Conservation (phyloP, 2,329 filamentous ascomycete species). For the Cercospora canescens region DNA sequence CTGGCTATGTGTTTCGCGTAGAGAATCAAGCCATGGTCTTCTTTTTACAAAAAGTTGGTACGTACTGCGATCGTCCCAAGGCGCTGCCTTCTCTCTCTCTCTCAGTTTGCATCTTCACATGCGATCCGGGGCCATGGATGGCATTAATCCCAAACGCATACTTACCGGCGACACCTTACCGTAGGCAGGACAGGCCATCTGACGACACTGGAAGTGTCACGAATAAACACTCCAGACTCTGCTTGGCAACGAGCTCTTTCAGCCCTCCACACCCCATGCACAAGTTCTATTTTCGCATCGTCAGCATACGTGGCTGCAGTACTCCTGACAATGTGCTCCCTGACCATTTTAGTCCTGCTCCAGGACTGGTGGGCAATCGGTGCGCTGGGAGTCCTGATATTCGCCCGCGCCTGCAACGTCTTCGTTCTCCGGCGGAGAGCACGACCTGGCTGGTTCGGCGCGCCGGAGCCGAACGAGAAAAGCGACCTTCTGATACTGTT, state of each 20-base stretch:
- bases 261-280: neutral
- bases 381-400: slow-evolving; percentile 52
- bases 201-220: slow-evolving; percentile 28
- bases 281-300: neutral
- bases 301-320: slow-evolving; percentile 15
- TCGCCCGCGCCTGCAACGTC: slow-evolving; percentile 58
- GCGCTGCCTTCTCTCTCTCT: neutral
- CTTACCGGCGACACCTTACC: neutral
- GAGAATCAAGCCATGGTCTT: slow-evolving; percentile 56
- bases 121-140: neutral
- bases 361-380: slow-evolving; percentile 48
- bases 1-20: slow-evolving; percentile 45
- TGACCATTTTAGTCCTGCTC: slow-evolving; percentile 11
- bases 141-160: neutral
- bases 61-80: neutral
- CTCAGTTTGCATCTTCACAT: too few relatives aligned
- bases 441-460: slow-evolving; percentile 33
- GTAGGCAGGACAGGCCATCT: slow-evolving; percentile 27
- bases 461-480: slow-evolving; percentile 35
- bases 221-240: neutral
- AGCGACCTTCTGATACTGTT: slow-evolving; percentile 57
- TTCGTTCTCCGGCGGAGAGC: slow-evolving; percentile 57
- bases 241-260: neutral
- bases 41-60: slow-evolving; percentile 44
- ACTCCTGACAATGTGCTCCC: slow-evolving; percentile 15